phyloP scores from a whole-genome alignment of 305 asterid genomes.

The Andrographis paniculata region DNA sequence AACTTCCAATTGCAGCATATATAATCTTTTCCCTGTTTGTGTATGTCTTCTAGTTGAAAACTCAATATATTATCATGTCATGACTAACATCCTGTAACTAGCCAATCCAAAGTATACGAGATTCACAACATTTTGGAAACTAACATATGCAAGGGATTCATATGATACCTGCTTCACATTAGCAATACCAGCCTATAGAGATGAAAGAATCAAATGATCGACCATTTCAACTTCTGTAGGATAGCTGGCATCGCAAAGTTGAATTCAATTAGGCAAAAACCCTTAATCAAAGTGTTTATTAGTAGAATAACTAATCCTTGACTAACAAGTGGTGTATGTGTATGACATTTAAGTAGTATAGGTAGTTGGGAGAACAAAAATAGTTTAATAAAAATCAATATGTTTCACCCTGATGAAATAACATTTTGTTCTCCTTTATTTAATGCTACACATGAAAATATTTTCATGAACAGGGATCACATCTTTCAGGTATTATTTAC shows the following conservation, averaged over 20 bases:
- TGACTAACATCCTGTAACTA: background rate
- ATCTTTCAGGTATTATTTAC: background rate
- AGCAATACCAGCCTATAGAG: constrained; percentile 76
- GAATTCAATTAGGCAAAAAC: too few relatives aligned
- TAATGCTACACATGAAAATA: constrained; percentile 6
- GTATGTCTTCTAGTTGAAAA: too few relatives aligned
- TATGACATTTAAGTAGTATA: too few relatives aligned
- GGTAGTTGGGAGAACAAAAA: too few relatives aligned
- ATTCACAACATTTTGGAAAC: background rate
- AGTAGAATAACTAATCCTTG: too few relatives aligned
- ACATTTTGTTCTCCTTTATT: constrained; percentile 5
- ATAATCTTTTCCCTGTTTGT: background rate
- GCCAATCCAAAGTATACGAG: background rate
- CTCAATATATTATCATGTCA: too few relatives aligned
- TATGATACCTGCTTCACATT: constrained; percentile 51
- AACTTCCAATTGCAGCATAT: background rate
- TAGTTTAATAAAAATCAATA: constrained; percentile 7
- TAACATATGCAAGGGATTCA: constrained; percentile 11
- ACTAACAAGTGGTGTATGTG: too few relatives aligned
- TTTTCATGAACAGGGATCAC: background rate
- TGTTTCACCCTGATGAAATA: background rate
- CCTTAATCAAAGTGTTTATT: constrained; percentile 17
- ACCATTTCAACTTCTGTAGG: constrained; percentile 52
- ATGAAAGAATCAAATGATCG: constrained; percentile 72
- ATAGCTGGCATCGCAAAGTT: constrained; percentile 50